Evolutionary conservation across 192 early-diverging fungal genomes (phyloP).

Genomic region (Funneliformis geosporum): DNA sequence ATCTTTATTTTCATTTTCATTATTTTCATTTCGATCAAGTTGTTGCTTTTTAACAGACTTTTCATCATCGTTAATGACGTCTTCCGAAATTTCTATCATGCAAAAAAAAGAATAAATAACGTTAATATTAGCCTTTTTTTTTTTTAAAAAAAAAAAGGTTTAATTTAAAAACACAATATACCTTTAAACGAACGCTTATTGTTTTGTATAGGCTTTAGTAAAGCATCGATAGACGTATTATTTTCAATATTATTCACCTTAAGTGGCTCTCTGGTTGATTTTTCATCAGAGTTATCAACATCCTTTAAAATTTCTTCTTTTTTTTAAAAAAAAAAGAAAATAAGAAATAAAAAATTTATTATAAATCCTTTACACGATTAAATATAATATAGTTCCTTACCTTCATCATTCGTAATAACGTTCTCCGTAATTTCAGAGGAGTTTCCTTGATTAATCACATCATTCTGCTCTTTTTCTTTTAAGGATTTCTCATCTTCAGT

Average conservation of each 20-base stretch:
- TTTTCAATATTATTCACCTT: constrained; percentile 31
- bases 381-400: neutral
- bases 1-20: constrained; percentile 3
- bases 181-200: constrained; percentile 17
- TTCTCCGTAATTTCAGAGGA: neutral
- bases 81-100: neutral
- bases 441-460: neutral
- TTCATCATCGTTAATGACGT: neutral
- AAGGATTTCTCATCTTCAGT: neutral
- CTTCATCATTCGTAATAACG: neutral
- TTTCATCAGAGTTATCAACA: constrained; percentile 1
- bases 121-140: no score
- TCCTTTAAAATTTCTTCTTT: neutral
- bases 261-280: neutral
- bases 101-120: neutral
- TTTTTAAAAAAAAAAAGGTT: neutral
- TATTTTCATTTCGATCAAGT: neutral
- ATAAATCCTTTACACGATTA: neutral
- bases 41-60: neutral
- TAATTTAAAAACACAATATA: neutral
- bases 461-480: neutral
- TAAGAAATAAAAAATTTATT: no score
- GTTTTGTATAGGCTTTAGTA: constrained; percentile 28
- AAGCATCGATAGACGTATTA: constrained; percentile 33
- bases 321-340: no score